Base-by-base conservation (phyloP, 768 basidiomycete genomes). In the Mycena crocata region DNA sequence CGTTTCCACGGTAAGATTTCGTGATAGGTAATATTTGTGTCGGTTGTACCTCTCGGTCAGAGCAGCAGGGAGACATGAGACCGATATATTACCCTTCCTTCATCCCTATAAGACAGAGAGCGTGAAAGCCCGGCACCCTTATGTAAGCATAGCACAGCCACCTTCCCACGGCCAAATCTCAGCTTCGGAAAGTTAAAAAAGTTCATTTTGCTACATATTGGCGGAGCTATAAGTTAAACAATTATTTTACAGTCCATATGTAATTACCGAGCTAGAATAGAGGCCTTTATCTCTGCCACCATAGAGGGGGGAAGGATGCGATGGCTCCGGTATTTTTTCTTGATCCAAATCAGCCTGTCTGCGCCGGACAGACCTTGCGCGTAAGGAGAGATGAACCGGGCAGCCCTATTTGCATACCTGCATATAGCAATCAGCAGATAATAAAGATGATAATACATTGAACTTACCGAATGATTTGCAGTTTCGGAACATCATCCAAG, bases 201-300 rank as follows among this genome's bases (percentile, higher is more conserved):
- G 10, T 49, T n/a, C n/a, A n/a, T n/a, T n/a, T n/a, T n/a, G n/a
- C n/a, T n/a, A n/a, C 17, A 9, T 30, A 32, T 49, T 17, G 28
- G 9, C 23, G 15, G 23, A 6, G 17, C 19, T 30, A 30, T 7
- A 9, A 49, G 9, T 48, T 49, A n/a, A n/a, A n/a, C n/a, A n/a
- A n/a, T n/a, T n/a, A n/a, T n/a, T n/a, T 28, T 49, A 32, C 28
- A 49, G 26, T 14, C 4, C 5, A 48, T 13, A 49, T 19, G 48
- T 49, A 49, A 49, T 15, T 49, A 49, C 10, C 15, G 17, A 19
- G 17, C 8, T 31, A n/a, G 17, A 26, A 51, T 51, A 34, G 50
- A 32, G 32, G 50, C 50, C 50, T 50, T 50, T 30, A 50, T 50
- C 28, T 50, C 49, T 50, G 49, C 49, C 3, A 50, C 19, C 49